Evolutionary conservation across 176 grass and related monocot species (phyloP), one percentile per base, ranked within the genome.

Genomic region (Secale cereale): DNA sequence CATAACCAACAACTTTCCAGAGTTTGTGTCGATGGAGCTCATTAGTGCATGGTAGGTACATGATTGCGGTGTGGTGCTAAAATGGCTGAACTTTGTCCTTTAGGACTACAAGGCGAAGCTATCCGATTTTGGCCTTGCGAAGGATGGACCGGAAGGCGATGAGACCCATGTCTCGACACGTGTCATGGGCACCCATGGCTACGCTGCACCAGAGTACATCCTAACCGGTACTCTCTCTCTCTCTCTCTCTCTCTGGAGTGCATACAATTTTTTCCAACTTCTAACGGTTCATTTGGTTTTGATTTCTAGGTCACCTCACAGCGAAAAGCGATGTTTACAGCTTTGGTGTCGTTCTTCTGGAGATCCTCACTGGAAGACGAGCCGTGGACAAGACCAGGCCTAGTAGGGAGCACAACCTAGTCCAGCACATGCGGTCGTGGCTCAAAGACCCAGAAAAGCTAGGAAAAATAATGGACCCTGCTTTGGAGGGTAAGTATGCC

Each of bases 181-280:
- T 1, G 88, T 98, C 8, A 98, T 98, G 96, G 96, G 96, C 31
- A 98, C 96, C 4, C 89, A 95, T 11, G 96, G 96, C 2, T 98
- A 98, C 5, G 93, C 96, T 12, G 96, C 96, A 1, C 96, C 96
- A 0, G 96, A 98, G 66, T 98, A 98, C 86, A 98, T 98, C 88
- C 64, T 98, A 36, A 98, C 96, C 2, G 92, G 90, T 91, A 79
- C 4, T 11, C 16, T 22, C 19, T 56, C 52, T 56, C 52, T 56
- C 52, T 56, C 52, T 54, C 17, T 54, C 50, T 54, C 50, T 54
- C 50, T 54, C 48, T n/a, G 35, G 32, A 33, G 4, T 50, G 4
- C 39, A 20, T 8, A 19, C 6, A 56, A 3, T 43, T 43, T 31
- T 8, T 52, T 14, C 8, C 1, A 26, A 2, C 7, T 22, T 23